These are phyloP conservation scores for Phytophthora fragariaefolia DNA, from an alignment of 352 stramenopile genomes.

Conservation along the genomic window DNA sequence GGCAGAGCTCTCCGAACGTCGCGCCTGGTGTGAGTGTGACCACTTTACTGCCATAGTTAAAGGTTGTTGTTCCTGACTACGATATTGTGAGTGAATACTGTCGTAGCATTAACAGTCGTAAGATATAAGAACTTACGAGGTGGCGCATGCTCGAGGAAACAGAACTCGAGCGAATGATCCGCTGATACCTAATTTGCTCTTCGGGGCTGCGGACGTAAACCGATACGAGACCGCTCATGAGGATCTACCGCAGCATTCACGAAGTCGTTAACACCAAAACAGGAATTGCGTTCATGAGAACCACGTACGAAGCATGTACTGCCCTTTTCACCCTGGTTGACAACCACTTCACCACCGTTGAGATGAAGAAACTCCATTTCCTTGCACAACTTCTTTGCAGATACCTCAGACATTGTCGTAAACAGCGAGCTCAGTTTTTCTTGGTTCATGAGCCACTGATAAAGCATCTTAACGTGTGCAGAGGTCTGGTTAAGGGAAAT, in stretches of 20 bases:
- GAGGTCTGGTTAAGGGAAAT: slow-evolving; percentile 11
- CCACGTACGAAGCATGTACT: slow-evolving; percentile 83
- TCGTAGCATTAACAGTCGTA: too few relatives aligned
- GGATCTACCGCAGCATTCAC: slow-evolving; percentile 69
- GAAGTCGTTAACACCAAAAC: too few relatives aligned
- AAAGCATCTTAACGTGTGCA: slow-evolving; percentile 70
- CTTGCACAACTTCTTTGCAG: slow-evolving; percentile 85
- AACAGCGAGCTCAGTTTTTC: slow-evolving; percentile 89
- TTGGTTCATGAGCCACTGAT: slow-evolving; percentile 87
- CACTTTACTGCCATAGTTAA: slow-evolving; percentile 72
- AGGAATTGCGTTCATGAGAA: not conserved
- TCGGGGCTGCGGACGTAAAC: slow-evolving; percentile 75
- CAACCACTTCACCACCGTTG: slow-evolving; percentile 67
- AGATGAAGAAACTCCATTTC: slow-evolving; percentile 89
- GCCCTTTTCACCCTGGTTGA: slow-evolving; percentile 86
- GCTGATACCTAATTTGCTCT: slow-evolving; percentile 73
- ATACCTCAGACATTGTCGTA: slow-evolving; percentile 86
- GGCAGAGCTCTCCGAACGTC: slow-evolving; percentile 85
- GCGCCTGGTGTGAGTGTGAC: slow-evolving; percentile 75
- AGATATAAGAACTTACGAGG: slow-evolving; percentile 44
- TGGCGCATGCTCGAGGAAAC: slow-evolving; percentile 47
- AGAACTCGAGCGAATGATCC: slow-evolving; percentile 52
- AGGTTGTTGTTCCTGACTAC: slow-evolving; percentile 42
- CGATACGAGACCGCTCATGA: slow-evolving; percentile 80
- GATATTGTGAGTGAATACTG: not conserved